phyloP scores from a whole-genome alignment of 495 filamentous ascomycete species.

The Pseudevernia furfuracea region DNA sequence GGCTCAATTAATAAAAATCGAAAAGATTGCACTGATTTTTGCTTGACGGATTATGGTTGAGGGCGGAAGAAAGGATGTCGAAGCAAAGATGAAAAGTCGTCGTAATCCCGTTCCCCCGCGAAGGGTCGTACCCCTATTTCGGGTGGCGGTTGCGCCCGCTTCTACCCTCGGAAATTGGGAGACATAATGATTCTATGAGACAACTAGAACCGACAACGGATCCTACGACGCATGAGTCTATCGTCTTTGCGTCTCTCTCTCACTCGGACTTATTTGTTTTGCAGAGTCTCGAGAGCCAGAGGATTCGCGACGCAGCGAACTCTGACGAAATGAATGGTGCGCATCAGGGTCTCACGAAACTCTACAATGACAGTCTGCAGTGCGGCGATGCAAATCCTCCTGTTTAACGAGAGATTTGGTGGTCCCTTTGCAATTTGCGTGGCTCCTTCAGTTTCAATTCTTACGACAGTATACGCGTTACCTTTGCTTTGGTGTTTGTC shows the following conservation, averaged over 20 bases:
- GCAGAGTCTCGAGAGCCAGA: too few relatives aligned
- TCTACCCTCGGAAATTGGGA: background rate
- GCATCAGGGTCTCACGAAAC: background rate
- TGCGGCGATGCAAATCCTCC: background rate
- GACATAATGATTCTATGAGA: background rate
- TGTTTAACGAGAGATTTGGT: background rate
- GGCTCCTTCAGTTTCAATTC: background rate
- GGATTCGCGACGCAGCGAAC: background rate
- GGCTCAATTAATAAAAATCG: background rate
- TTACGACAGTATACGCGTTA: too few relatives aligned
- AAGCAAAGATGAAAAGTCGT: background rate
- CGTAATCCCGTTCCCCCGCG: background rate
- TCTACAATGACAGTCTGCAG: background rate
- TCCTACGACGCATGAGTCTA: background rate
- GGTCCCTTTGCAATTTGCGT: background rate
- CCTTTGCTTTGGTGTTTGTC: too few relatives aligned
- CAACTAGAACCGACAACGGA: background rate
- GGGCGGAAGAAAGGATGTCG: background rate
- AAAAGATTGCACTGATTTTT: too few relatives aligned
- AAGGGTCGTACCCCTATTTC: background rate
- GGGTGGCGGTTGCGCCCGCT: background rate
- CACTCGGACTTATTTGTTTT: background rate
- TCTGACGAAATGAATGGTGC: background rate
- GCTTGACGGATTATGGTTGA: background rate
- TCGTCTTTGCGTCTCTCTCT: background rate